Evolutionary conservation across 768 basidiomycete genomes (phyloP).

Genomic region (Rhizopogon vulgaris): DNA sequence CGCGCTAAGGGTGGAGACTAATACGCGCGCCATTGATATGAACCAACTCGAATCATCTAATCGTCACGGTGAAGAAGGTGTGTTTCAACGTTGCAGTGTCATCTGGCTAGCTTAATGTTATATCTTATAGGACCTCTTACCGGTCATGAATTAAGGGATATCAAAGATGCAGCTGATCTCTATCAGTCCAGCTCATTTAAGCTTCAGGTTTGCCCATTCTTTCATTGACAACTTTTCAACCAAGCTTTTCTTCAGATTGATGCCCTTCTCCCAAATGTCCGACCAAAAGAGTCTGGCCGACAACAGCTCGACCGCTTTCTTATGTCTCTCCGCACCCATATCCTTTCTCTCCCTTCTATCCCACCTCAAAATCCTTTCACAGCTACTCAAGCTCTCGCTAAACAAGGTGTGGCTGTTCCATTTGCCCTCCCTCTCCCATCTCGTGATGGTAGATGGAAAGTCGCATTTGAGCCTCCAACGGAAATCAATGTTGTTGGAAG

Average conservation of each 20-base stretch:
- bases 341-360: constrained; percentile 54
- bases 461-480: constrained; percentile 70
- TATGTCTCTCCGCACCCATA: constrained; percentile 56
- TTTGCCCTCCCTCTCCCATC: constrained; percentile 66
- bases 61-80: neutral
- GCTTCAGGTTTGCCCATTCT: constrained; percentile 52
- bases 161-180: constrained; percentile 70
- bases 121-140: constrained; percentile 44
- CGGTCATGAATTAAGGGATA: constrained; percentile 61
- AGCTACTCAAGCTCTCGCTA: constrained; percentile 50
- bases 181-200: constrained; percentile 80
- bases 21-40: neutral
- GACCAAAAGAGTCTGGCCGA: constrained; percentile 53
- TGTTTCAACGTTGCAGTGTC: neutral
- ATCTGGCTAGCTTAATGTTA: neutral
- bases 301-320: constrained; percentile 66
- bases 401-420: constrained; percentile 56
- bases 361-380: constrained; percentile 58
- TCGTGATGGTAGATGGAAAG: constrained; percentile 84
- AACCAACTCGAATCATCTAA: neutral
- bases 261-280: constrained; percentile 69
- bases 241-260: constrained; percentile 50
- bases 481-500: constrained; percentile 80
- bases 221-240: neutral
- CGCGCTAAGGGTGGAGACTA: too few species aligned